Base-by-base conservation (phyloP, 2,329 filamentous ascomycete species). In the Alternaria longipes region DNA sequence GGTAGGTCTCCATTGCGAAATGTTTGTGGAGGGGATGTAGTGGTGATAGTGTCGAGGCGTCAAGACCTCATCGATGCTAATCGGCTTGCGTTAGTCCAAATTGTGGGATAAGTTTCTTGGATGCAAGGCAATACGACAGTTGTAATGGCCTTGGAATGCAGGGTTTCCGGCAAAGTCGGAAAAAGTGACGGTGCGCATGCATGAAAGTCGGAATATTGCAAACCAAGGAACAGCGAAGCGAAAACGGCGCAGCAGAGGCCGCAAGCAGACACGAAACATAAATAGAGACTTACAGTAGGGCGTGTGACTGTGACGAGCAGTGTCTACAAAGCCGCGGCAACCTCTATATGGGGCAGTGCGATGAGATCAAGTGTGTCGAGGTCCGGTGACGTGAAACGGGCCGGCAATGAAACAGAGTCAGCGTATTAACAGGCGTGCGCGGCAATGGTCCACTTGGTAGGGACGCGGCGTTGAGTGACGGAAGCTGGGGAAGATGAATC, bases 1-100 rank as follows among this genome's bases (percentile, higher is more conserved):
- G 87, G 78, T 98, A 99, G 47, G 95, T 99, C 83, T 99, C 95
- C 94, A 98, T 98, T 50, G 63, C 38, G 62, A 51, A 24, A 53
- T 53, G 49, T 24, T 22, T 50, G 46, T 24, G 14, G 46, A 8
- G 8, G 14, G 16, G 18, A 16, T 36, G 42, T 60, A 41, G 28
- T 22, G 42, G 42, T 30, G 38, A 30, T 47, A 20, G 32, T 50
- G 46, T 36, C 14, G 46, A 50, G 34, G 34, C 24, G 18, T 64
- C 54, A 59, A 51, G 56, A 41, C 56, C 32, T 47, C 59, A 63
- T 63, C 36, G 59, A 41, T 55, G 59, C 62, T 67, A 36, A 56
- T 28, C 38, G 44, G 53, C 20, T 45, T 26, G 56, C 38, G 68
- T 71, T 57, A 71, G 64, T 54, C 22, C 14, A 54, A 16, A 38